Evolutionary conservation across 2,329 filamentous ascomycete genomes (phyloP).

Genomic region (Cladosporium oxysporum): DNA sequence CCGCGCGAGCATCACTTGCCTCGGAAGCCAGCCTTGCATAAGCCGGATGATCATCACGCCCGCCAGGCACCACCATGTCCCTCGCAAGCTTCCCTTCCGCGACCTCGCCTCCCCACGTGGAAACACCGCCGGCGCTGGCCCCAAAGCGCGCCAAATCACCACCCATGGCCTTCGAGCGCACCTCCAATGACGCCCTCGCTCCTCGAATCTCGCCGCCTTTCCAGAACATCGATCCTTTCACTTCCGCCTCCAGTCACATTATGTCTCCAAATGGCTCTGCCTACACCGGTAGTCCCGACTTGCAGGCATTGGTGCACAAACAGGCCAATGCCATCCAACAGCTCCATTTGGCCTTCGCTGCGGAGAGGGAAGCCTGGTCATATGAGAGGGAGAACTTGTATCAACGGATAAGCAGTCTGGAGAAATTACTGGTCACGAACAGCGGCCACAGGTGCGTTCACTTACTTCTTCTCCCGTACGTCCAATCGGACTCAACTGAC

Average conservation of each 20-base stretch:
- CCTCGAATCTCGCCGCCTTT: constrained; percentile 26
- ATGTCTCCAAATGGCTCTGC: constrained; percentile 27
- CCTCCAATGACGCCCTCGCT: constrained; percentile 39
- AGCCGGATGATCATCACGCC: neutral
- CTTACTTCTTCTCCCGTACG: neutral
- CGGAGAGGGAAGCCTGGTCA: constrained; percentile 38
- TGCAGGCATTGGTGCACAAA: constrained; percentile 39
- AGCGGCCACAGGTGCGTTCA: constrained; percentile 38
- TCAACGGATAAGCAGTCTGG: constrained; percentile 37
- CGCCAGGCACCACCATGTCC: constrained; percentile 16
- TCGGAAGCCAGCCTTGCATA: neutral
- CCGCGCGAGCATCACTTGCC: neutral
- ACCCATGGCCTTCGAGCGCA: constrained; percentile 38
- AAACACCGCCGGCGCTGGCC: neutral
- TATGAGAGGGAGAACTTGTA: constrained; percentile 37
- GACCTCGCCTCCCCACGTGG: constrained; percentile 6
- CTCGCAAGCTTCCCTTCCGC: constrained; percentile 7
- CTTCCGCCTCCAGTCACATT: constrained; percentile 24
- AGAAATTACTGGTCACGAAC: constrained; percentile 36
- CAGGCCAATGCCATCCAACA: constrained; percentile 35
- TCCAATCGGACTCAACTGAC: neutral
- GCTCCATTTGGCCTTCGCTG: constrained; percentile 39
- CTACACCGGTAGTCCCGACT: constrained; percentile 22
- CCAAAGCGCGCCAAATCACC: constrained; percentile 35
- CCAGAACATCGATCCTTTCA: constrained; percentile 21